Conservation (phyloP, 306 rosid genomes). For the Cyamopsis tetragonoloba region DNA sequence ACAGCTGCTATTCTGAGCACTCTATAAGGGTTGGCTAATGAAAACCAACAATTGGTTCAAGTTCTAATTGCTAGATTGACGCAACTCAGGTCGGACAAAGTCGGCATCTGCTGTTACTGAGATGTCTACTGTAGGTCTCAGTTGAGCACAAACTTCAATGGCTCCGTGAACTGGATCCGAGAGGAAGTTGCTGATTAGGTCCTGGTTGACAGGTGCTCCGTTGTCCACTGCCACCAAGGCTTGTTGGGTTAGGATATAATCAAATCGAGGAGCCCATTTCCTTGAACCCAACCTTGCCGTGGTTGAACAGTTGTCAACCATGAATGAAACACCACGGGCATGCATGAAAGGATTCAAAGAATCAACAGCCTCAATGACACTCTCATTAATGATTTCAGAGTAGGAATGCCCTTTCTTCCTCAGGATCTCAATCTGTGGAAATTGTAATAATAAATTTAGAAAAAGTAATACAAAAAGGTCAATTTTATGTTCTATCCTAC, state of each 20-base stretch:
- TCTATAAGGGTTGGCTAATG: slow-evolving; percentile 4
- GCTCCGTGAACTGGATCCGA: slow-evolving; percentile 96
- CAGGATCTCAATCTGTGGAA: slow-evolving; percentile 80
- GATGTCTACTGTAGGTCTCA: slow-evolving; percentile 92
- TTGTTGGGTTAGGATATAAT: slow-evolving; percentile 84
- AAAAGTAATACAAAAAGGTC: background rate
- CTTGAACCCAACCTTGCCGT: slow-evolving; percentile 98
- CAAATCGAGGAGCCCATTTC: slow-evolving; percentile 98
- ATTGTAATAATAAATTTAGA: background rate
- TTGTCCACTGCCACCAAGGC: slow-evolving; percentile 90
- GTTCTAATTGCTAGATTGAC: slow-evolving; percentile 50
- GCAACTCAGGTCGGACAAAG: slow-evolving; percentile 95
- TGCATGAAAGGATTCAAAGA: slow-evolving; percentile 99
- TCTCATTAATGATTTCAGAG: slow-evolving; percentile 93
- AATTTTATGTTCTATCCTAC: background rate
- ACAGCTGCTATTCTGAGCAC: background rate
- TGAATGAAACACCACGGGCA: slow-evolving; percentile 98
- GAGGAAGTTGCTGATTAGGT: slow-evolving; percentile 85
- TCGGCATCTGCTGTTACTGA: slow-evolving; percentile 89
- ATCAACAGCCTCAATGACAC: slow-evolving; percentile 92
- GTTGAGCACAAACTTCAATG: slow-evolving; percentile 78
- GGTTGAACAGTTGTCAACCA: slow-evolving; percentile 98
- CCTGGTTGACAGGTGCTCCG: slow-evolving; percentile 59
- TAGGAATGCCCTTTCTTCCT: slow-evolving; percentile 98
- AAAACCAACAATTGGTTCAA: background rate